Percentiles rank a stretch among this genome's conserved stretches.
phyloP scores from a whole-genome alignment of 768 basidiomycete genomes.

The Paxillus ammoniavirescens region DNA sequence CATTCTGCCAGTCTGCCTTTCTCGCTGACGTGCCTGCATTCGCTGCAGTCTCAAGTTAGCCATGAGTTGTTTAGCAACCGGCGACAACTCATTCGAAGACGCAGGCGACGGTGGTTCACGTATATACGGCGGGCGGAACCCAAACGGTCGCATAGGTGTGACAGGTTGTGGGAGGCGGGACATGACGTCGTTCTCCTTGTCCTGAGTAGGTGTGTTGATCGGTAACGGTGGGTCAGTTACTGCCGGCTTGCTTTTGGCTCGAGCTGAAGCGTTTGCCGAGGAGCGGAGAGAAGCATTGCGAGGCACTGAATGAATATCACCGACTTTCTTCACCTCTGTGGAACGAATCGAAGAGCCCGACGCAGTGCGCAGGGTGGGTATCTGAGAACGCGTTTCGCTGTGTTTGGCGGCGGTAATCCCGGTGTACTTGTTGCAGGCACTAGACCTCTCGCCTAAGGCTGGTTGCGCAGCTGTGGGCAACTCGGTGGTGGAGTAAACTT shows the following conservation, averaged over 20 bases:
- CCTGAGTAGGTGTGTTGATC: not conserved
- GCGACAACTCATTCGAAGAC: slow-evolving; percentile 73
- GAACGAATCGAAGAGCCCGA: slow-evolving; percentile 28
- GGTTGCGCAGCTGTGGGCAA: not conserved
- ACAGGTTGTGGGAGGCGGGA: slow-evolving; percentile 36
- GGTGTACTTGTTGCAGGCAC: slow-evolving; percentile 5
- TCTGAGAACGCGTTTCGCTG: slow-evolving; percentile 23
- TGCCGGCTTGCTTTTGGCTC: not conserved
- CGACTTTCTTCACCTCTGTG: slow-evolving; percentile 11
- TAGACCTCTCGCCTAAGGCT: slow-evolving; percentile 16
- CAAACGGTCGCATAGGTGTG: slow-evolving; percentile 46
- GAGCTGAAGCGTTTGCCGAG: not conserved
- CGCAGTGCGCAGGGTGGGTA: slow-evolving; percentile 27
- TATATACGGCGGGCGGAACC: slow-evolving; percentile 31
- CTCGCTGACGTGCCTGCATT: slow-evolving; percentile 31
- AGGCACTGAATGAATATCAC: not conserved
- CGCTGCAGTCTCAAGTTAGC: slow-evolving; percentile 49
- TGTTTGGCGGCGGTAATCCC: slow-evolving; percentile 1
- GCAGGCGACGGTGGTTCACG: slow-evolving; percentile 54
- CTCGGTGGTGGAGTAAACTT: not conserved
- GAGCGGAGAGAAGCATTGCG: slow-evolving; percentile 8
- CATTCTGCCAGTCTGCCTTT: slow-evolving; percentile 28
- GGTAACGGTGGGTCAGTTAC: not conserved
- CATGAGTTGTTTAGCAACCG: slow-evolving; percentile 68
- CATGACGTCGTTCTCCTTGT: slow-evolving; percentile 23